Percentiles rank a stretch among this genome's conserved stretches.
These are phyloP conservation scores for Candida manassasensis DNA, from an alignment of 805 yeast species.

Conservation along the genomic window DNA sequence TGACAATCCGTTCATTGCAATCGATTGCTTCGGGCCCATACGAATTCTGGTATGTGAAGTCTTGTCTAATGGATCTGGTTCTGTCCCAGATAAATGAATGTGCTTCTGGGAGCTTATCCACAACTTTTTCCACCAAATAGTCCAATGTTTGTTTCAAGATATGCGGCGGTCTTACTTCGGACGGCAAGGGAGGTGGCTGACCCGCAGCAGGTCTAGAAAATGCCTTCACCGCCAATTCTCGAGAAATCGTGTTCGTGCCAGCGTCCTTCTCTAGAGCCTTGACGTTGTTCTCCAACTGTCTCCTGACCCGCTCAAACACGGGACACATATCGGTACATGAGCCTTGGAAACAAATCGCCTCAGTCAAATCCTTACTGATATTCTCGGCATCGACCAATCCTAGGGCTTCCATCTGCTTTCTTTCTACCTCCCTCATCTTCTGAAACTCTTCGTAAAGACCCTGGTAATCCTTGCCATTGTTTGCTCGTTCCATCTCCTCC, in stretches of 20 bases:
- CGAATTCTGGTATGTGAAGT: conserved; percentile 91
- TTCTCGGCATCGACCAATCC: conserved; percentile 89
- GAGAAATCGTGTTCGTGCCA: conserved; percentile 46
- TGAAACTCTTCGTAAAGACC: conserved; percentile 73
- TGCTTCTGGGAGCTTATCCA: conserved; percentile 70
- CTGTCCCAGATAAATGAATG: conserved; percentile 96
- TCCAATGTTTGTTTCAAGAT: conserved; percentile 62
- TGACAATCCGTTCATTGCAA: conserved; percentile 85
- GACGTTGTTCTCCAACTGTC: conserved; percentile 84
- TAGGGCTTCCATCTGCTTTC: conserved; percentile 69
- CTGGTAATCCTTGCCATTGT: conserved; percentile 53
- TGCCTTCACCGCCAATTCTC: conserved; percentile 72
- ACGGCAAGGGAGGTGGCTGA: conserved; percentile 95
- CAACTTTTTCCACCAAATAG: conserved; percentile 60
- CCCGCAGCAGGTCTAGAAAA: conserved; percentile 98
- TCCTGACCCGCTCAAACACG: conserved; percentile 79
- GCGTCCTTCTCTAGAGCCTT: conserved; percentile 71
- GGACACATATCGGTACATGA: conserved; percentile 96
- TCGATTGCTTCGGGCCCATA: conserved; percentile 91
- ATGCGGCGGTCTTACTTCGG: conserved; percentile 93
- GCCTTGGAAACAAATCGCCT: conserved; percentile 85
- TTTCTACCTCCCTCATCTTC: conserved; percentile 66
- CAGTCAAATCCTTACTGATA: conserved; percentile 72
- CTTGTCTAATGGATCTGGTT: conserved; percentile 94
- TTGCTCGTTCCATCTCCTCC: conserved; percentile 44